Evolutionary conservation across 1,284 basidiomycete genomes (phyloP).

Genomic region (Schizophyllum amplum): DNA sequence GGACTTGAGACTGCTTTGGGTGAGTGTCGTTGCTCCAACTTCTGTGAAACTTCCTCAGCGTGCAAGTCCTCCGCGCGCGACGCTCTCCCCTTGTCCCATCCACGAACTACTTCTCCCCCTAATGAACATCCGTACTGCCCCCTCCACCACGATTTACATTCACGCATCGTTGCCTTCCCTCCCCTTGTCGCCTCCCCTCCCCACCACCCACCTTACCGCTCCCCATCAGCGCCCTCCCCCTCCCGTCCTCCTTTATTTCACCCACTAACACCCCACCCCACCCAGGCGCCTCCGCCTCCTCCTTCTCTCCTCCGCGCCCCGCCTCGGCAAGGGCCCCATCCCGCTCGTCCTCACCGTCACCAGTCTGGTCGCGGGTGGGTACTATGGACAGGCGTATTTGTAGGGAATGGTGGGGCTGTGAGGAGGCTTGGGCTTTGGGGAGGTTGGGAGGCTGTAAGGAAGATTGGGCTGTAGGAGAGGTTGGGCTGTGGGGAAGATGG

Average conservation of each 20-base stretch:
- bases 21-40: conserved; percentile 26
- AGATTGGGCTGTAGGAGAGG: no score
- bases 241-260: not conserved
- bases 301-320: conserved; percentile 71
- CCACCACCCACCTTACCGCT: not conserved
- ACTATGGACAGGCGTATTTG: conserved; percentile 45
- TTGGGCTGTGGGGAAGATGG: no score
- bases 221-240: not conserved
- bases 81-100: not conserved
- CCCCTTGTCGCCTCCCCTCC: no score
- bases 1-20: conserved; percentile 73
- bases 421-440: no score
- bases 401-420: no score
- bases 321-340: conserved; percentile 69
- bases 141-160: no score
- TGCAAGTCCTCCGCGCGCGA: no score
- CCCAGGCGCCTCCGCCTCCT: conserved; percentile 72
- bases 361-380: conserved; percentile 51
- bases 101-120: no score
- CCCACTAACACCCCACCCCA: not conserved
- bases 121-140: not conserved
- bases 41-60: no score
- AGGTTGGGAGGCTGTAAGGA: no score
- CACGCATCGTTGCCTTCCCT: no score
- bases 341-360: conserved; percentile 61